These are phyloP conservation scores for Papiliotrema nemorosa DNA, from an alignment of 1,284 basidiomycete species.

Conservation along the genomic window DNA sequence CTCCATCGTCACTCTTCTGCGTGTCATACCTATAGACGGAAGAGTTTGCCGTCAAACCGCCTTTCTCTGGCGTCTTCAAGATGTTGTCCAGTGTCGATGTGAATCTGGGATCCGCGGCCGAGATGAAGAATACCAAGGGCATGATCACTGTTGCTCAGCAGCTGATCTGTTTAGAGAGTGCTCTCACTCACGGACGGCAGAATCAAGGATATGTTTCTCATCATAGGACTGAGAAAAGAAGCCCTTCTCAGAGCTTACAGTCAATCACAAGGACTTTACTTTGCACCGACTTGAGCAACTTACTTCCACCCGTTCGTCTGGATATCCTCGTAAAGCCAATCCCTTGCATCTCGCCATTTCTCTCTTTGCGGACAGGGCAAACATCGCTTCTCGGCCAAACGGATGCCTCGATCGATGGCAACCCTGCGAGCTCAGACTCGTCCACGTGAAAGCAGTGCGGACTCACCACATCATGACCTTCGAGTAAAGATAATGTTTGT, in stretches of 20 bases:
- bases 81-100: slow-evolving; percentile 74
- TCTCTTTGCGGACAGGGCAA: slow-evolving; percentile 51
- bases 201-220: slow-evolving; percentile 50
- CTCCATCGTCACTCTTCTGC: slow-evolving; percentile 75
- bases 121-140: slow-evolving; percentile 69
- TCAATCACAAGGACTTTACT: no score
- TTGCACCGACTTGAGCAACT: slow-evolving; percentile 55
- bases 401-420: slow-evolving; percentile 82
- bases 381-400: slow-evolving; percentile 81
- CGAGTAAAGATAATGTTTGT: slow-evolving; percentile 82
- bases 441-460: background rate
- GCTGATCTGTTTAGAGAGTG: no score
- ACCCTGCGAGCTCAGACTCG: slow-evolving; percentile 58
- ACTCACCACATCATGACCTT: slow-evolving; percentile 86
- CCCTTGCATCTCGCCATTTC: slow-evolving; percentile 71
- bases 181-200: slow-evolving; percentile 52
- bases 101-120: slow-evolving; percentile 79
- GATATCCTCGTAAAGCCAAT: slow-evolving; percentile 69
- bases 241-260: slow-evolving; percentile 25
- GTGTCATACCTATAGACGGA: slow-evolving; percentile 63
- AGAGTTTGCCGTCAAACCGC: slow-evolving; percentile 76
- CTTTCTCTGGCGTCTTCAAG: slow-evolving; percentile 75
- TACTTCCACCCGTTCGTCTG: slow-evolving; percentile 63
- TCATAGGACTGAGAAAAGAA: slow-evolving; percentile 52
- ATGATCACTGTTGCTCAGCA: slow-evolving; percentile 12